Evolutionary conservation across 1,284 basidiomycete species (phyloP), one percentile per base, ranked within the genome.

Genomic region (Ustilago nuda): DNA sequence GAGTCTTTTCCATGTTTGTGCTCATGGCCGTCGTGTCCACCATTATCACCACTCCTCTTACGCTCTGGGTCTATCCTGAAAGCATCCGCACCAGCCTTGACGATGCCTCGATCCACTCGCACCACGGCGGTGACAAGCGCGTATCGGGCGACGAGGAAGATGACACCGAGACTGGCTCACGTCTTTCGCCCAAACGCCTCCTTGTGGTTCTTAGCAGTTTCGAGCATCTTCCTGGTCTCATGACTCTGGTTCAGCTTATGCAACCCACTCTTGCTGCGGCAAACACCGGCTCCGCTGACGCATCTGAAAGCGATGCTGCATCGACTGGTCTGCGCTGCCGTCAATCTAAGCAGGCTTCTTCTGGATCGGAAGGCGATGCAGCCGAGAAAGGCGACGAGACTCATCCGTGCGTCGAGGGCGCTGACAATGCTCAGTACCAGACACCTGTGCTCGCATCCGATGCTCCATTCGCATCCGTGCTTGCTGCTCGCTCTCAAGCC

Each of bases 191-290:
- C 52, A 79, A 80, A 66, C 88, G 90, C 32, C 92, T 96, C 82
- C 90, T 92, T 0, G 91, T 98, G 70, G 91, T 98, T 17, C 89
- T 99, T n/a, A 94, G 95, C 85, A 92, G 91, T 85, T 89, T 97
- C 69, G 94, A 95, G 77, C 93, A 98, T 83, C 87, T 99, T 8
- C 87, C 88, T 0, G 86, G 88, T 1, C 86, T 88, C 69, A 89
- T 90, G 88, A 87, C 88, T 52, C 85, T 89, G 65, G 85, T 88
- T 17, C 87, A 89, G 68, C 87, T 89, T 59, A 85, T 89, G 56
- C 87, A 87, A 66, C 86, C 87, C 7, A 72, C 78, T 17, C 59
- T 77, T 8, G 71, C 75, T 3, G 66, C 70, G 23, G 74, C 74
- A 23, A 61, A 63, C 27, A 48, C 62, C 4, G 8, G 17, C 11